Evolutionary conservation across 306 rosid genomes (phyloP).

Genomic region (Ochetophila trinervis): DNA sequence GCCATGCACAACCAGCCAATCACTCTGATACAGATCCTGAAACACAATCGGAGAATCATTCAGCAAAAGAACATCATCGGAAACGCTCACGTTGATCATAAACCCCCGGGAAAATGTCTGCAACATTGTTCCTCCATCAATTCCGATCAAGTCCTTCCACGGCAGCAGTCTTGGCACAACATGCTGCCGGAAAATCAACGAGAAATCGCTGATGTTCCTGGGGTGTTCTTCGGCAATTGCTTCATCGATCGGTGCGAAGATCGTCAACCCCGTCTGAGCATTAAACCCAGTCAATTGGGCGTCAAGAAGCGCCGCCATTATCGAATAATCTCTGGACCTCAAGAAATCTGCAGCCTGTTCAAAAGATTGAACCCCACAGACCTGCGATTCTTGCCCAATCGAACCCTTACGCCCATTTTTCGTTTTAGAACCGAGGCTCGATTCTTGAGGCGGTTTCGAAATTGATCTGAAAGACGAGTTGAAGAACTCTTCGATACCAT

Average conservation of each 20-base stretch:
- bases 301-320: constrained; percentile 31
- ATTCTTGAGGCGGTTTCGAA: background rate
- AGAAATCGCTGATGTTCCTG: constrained; percentile 20
- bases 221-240: constrained; percentile 9
- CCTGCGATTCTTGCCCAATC: background rate
- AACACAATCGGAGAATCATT: constrained; percentile 26
- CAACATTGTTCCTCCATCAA: constrained; percentile 20
- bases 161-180: constrained; percentile 21
- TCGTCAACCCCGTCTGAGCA: constrained; percentile 22
- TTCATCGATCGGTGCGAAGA: constrained; percentile 35
- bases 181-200: constrained; percentile 31
- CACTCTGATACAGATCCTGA: constrained; percentile 26
- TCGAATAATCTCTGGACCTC: constrained; percentile 27
- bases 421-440: background rate
- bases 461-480: constrained; percentile 6
- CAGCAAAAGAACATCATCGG: constrained; percentile 22
- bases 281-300: constrained; percentile 17
- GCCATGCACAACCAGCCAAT: constrained; percentile 35
- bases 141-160: constrained; percentile 30
- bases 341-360: constrained; percentile 6
- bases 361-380: constrained; percentile 2
- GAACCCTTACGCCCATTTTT: no score
- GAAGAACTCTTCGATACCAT: constrained; percentile 47
- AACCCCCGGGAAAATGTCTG: constrained; percentile 33
- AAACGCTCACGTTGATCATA: constrained; percentile 25